Conservation (phyloP, 2,329 filamentous ascomycete genomes). For the Nothopassalora personata region DNA sequence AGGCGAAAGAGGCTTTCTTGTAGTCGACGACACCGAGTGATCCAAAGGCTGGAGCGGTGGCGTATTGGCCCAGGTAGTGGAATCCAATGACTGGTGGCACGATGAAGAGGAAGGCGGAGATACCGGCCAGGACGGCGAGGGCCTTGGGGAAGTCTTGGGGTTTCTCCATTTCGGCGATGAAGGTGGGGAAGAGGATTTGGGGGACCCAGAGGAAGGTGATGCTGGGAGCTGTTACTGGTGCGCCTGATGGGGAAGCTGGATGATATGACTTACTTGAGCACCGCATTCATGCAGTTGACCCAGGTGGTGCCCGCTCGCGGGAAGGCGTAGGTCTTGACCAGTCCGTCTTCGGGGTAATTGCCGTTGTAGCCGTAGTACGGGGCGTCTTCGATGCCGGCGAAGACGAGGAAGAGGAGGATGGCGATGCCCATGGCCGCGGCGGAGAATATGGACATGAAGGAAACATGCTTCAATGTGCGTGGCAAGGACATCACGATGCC, state of each 20-base stretch:
- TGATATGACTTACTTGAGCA: conserved; percentile 38
- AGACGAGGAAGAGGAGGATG: conserved; percentile 48
- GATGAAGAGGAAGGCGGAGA: conserved; percentile 47
- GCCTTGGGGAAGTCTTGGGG: conserved; percentile 50
- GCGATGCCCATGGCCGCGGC: conserved; percentile 46
- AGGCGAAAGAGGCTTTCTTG: conserved; percentile 48
- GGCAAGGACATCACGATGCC: conserved; percentile 45
- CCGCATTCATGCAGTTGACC: conserved; percentile 47
- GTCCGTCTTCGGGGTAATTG: conserved; percentile 41
- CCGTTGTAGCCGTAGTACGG: conserved; percentile 45
- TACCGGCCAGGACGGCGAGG: conserved; percentile 42
- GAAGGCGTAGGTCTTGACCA: conserved; percentile 45
- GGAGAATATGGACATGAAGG: conserved; percentile 49
- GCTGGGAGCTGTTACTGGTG: conserved; percentile 3
- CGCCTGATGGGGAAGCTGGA: not conserved
- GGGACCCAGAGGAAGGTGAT: conserved; percentile 47
- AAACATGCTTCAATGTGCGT: conserved; percentile 44
- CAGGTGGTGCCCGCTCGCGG: conserved; percentile 44
- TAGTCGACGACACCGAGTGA: conserved; percentile 41
- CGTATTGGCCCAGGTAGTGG: conserved; percentile 46
- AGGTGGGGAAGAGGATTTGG: conserved; percentile 49
- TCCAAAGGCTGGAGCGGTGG: conserved; percentile 48
- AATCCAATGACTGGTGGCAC: conserved; percentile 47
- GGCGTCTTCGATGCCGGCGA: conserved; percentile 42
- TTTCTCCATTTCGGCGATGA: conserved; percentile 48